Base-by-base conservation (phyloP, 805 yeast genomes). In the Scheffersomyces lignosus region DNA sequence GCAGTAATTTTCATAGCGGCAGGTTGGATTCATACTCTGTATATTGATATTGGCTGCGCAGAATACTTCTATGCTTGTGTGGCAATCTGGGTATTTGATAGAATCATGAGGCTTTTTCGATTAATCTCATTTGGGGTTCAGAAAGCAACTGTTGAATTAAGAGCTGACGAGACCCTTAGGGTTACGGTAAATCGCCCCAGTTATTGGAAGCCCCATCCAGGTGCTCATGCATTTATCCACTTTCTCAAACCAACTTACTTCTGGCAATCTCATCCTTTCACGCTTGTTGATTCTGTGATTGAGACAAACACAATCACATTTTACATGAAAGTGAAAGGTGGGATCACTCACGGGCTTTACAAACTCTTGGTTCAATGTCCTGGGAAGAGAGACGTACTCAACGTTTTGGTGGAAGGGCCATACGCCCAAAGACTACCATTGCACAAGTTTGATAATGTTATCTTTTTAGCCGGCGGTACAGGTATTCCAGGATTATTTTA, bases 201-300 rank as follows among this genome's bases (percentile, higher is more conserved):
- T 3, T 56, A 69, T 47, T 81, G 85, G 81, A 64, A 66, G 16
- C 67, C 75, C 4, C 57, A 58, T 32, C 83, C 85, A 1, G 87
- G 87, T 1, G 80, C 81, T 16, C 82, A 77, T 54, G 78, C 78
- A 18, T 81, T 77, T 60, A 55, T 81, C 14, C 78, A 76, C 46
- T 66, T 76, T 44, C 49, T 78, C 29, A 61, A 50, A 23, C 64
- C 68, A 29, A 45, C 62, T 24, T 58, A 74, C 47, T 75, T 78
- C 49, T 77, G 82, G 78, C 82, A 81, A 48, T 78, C 86, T 1
- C 87, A 81, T 54, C 88, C 88, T 3, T 81, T 81, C 46, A 79
- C 86, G 0, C 64, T 75, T 14, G 63, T 75, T 13, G 70, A 75
- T 14, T 55, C 72, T 0, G 60, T 55, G 4, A 57, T 58, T 6